Base-by-base conservation (phyloP, 2,329 filamentous ascomycete genomes). In the Exophiala phaeomuriformis region DNA sequence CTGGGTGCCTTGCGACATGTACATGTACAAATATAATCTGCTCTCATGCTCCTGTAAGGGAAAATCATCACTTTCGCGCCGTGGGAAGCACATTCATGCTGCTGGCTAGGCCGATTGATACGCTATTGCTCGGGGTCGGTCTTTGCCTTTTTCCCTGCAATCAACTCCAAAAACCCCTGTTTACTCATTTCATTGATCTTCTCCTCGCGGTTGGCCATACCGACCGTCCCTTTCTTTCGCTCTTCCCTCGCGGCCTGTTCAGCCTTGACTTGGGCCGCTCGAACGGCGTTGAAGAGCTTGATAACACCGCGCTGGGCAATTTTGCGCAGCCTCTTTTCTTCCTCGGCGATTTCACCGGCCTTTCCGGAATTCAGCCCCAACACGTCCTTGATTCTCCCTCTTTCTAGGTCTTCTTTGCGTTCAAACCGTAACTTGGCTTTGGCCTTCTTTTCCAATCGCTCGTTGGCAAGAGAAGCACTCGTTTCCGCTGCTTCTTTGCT, bases 131-230 rank as follows among this genome's bases (percentile, higher is more conserved):
- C 33, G 19, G 49, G 4, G 8, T 46, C 37, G 40, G 44, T 49
- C 39, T 51, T 51, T 12, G 37, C 44, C 27, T 53, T 53, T 70
- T 73, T 72, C 9, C 77, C 76, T 40, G 77, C 77, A 67, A 98
- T 95, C 69, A 97, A 72, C 57, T 97, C 91, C 69, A 98, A 71
- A 73, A 97, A 98, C 0, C 91, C 90, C 73, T 96, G 88, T 75
- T 95, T 94, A 69, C 86, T 95, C 84, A 98, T 93, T 76, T 97
- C 90, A 61, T 88, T 93, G 49, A 95, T 79, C 74, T 86, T 90
- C 72, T 94, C 89, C 71, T 94, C 86, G 61, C 89, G 82, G 69
- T 86, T 82, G 57, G 79, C 80, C 65, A 89, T 82, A 1, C 91
- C 91, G 32, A 95, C 79, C 0, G 94, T 75, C 2, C 89, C 87